These are phyloP conservation scores for Thalassiosira livingstoniorum DNA, from an alignment of 352 stramenopile genomes.

Conservation along the genomic window DNA sequence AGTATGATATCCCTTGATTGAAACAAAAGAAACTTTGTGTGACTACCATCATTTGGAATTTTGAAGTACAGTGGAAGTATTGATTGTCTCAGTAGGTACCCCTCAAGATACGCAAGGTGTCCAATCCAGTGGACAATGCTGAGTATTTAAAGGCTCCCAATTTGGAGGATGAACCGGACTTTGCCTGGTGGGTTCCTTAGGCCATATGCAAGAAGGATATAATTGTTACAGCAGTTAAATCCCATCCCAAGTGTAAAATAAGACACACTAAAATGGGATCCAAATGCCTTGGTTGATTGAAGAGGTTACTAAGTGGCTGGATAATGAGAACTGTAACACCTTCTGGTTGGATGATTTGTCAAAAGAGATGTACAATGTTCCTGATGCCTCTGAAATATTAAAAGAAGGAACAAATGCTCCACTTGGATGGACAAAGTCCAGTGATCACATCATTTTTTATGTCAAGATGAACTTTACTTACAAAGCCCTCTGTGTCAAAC, in stretches of 20 bases:
- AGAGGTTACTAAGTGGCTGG: conserved; percentile 46
- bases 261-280: conserved; percentile 35
- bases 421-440: background rate
- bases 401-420: background rate
- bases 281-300: conserved; percentile 34
- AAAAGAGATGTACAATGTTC: conserved; percentile 60
- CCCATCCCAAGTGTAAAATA: conserved; percentile 5
- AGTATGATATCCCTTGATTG: too few species aligned
- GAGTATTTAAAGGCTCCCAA: too few species aligned
- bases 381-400: conserved; percentile 35
- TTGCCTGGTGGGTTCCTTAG: too few species aligned
- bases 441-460: conserved; percentile 1
- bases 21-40: too few species aligned
- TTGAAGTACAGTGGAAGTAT: too few species aligned
- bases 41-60: too few species aligned
- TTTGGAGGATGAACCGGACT: too few species aligned
- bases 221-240: conserved; percentile 23
- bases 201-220: too few species aligned
- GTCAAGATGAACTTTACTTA: conserved; percentile 7
- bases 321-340: conserved; percentile 44
- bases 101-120: too few species aligned
- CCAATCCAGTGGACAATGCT: too few species aligned
- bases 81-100: too few species aligned
- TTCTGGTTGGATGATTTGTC: conserved; percentile 50
- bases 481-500: background rate